Conservation (phyloP, 1,284 basidiomycete genomes). For the Earliella scabrosa region DNA sequence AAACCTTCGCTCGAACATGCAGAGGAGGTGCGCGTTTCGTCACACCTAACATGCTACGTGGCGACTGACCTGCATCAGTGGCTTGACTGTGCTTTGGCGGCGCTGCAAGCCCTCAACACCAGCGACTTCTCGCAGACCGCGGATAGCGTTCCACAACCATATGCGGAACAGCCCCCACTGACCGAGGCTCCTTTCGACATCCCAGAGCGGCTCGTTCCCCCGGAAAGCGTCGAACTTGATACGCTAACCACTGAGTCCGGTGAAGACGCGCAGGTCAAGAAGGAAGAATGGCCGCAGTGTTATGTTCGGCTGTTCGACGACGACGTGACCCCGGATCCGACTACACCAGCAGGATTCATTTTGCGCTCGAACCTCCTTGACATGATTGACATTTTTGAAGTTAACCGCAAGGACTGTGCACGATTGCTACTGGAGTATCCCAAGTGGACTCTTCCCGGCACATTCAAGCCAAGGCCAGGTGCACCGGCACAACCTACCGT, state of each 20-base stretch:
- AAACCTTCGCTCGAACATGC: conserved; percentile 48
- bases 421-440: conserved; percentile 87
- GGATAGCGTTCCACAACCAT: conserved; percentile 71
- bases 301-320: conserved; percentile 79
- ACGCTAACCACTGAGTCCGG: conserved; percentile 65
- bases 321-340: conserved; percentile 80
- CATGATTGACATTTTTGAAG: conserved; percentile 90
- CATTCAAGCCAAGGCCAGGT: conserved; percentile 78
- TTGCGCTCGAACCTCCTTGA: conserved; percentile 83
- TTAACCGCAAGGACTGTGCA: conserved; percentile 96
- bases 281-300: conserved; percentile 80
- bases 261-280: conserved; percentile 71
- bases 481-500: conserved; percentile 54
- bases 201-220: conserved; percentile 83
- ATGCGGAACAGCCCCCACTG: conserved; percentile 52
- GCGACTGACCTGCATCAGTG: conserved; percentile 44
- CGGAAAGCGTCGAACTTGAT: conserved; percentile 83
- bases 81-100: conserved; percentile 63
- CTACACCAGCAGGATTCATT: conserved; percentile 78
- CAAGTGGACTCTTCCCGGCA: conserved; percentile 83
- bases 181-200: conserved; percentile 64
- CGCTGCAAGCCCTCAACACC: conserved; percentile 57
- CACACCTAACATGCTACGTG: neutral
- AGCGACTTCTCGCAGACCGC: conserved; percentile 59
- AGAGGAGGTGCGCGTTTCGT: conserved; percentile 54